Percentiles rank a stretch among this genome's conserved stretches.
phyloP scores from a whole-genome alignment of 345 rosid genomes.

The Clausena lansium region DNA sequence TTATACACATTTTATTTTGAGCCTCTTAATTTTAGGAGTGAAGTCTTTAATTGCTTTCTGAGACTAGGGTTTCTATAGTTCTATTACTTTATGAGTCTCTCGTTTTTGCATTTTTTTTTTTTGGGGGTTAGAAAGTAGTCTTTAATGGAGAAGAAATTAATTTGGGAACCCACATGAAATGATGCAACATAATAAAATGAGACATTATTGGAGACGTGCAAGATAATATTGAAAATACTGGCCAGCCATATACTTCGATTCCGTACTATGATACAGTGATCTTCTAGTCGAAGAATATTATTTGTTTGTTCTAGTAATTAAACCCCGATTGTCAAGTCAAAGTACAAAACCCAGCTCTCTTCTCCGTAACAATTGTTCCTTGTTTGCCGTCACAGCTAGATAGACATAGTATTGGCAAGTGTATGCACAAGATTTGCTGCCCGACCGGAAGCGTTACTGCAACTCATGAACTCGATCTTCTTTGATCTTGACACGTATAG shows the following conservation, averaged over 20 bases:
- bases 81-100: no score
- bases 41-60: neutral
- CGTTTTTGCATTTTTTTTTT: no score
- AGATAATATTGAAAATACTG: neutral
- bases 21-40: neutral
- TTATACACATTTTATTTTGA: neutral
- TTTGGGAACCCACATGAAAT: neutral
- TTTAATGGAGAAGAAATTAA: no score
- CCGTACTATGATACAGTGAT: neutral
- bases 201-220: neutral
- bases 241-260: neutral
- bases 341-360: neutral
- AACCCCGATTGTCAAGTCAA: neutral
- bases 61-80: constrained; percentile 6
- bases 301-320: neutral
- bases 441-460: neutral
- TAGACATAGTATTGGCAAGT: neutral
- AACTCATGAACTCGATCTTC: neutral
- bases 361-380: neutral
- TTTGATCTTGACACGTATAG: neutral
- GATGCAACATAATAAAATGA: neutral
- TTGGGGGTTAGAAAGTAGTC: no score
- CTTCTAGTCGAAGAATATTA: constrained; percentile 9
- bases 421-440: neutral
- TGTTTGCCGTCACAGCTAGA: neutral